Evolutionary conservation across 2,329 filamentous ascomycete genomes (phyloP).

Genomic region (Sclerotinia spermophila): DNA sequence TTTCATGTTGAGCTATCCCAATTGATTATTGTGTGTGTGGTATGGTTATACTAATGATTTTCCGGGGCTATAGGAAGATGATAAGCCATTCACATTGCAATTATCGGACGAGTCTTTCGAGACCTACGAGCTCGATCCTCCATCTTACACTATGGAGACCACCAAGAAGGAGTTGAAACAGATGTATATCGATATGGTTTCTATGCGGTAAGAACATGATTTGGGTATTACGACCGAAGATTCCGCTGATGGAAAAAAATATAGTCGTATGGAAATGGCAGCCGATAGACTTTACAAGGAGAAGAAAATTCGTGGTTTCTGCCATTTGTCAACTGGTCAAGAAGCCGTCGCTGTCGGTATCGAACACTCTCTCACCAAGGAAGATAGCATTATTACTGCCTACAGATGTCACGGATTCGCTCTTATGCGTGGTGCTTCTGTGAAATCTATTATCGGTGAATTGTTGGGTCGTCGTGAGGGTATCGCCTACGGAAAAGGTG

Average conservation of each 20-base stretch:
- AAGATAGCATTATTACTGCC: slow-evolving; percentile 93
- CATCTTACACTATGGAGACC: slow-evolving; percentile 84
- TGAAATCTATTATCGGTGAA: slow-evolving; percentile 93
- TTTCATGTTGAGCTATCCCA: slow-evolving; percentile 17
- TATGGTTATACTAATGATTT: neutral
- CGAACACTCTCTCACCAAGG: slow-evolving; percentile 87
- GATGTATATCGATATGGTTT: slow-evolving; percentile 99
- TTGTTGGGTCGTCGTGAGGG: slow-evolving; percentile 91
- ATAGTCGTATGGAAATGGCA: slow-evolving; percentile 98
- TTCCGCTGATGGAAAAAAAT: slow-evolving; percentile 16
- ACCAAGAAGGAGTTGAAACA: slow-evolving; percentile 98
- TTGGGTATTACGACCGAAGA: neutral
- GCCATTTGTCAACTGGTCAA: slow-evolving; percentile 95
- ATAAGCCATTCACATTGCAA: slow-evolving; percentile 86
- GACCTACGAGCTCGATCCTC: slow-evolving; percentile 97
- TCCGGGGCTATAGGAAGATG: slow-evolving; percentile 65
- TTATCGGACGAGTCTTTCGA: slow-evolving; percentile 99
- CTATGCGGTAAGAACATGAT: slow-evolving; percentile 68
- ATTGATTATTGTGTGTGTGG: slow-evolving; percentile 11
- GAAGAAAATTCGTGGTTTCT: slow-evolving; percentile 99
- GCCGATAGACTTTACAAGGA: slow-evolving; percentile 99
- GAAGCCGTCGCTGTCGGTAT: slow-evolving; percentile 97
- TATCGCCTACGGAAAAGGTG: slow-evolving; percentile 98
- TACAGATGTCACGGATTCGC: slow-evolving; percentile 99
- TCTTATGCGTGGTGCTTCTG: slow-evolving; percentile 86